Base-by-base conservation (phyloP, 306 rosid species). In the Prunus campanulata region DNA sequence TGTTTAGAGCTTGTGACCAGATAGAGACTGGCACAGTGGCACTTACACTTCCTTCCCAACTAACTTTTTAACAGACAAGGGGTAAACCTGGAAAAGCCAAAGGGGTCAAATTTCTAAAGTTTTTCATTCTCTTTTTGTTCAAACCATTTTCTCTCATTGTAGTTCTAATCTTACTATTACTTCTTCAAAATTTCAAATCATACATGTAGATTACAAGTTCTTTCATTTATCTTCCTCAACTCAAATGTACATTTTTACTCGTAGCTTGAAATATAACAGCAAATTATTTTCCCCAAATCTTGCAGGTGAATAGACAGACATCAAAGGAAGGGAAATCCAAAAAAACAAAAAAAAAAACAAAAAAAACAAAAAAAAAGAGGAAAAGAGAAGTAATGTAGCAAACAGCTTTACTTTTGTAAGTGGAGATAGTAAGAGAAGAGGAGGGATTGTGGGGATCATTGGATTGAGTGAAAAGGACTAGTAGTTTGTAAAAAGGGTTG, bases 371-470 rank as follows among this genome's bases (percentile, higher is more conserved):
- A 64, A 32, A 46, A 60, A 46, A 55, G 68, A 75, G 29, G 24
- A 66, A 60, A 79, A 62, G 72, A 69, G 44, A 18, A 77, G 44
- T 6, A 39, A 66, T 49, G 76, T 80, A 80, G 85, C 81, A 88
- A 80, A 86, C 82, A 87, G 84, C 86, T 86, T 89, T 83, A 85
- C 82, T 81, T 87, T 66, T 75, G 32, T 75, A 59, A 83, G 86
- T 81, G 82, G 82, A 68, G 74, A 82, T 65, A 69, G 97, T 68
- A 74, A 81, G 39, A 80, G 68, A 55, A 50, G n/a, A 44, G 88
- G 79, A 79, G 81, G 82, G 44, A 39, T 6, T 39, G 44, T 39
- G 44, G 44, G 44, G 44, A 2, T 39, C 44, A 39, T 39, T 39
- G 44, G 9, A 39, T 76, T 76, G 88, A 77, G 72, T 65, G 81